These are phyloP conservation scores for Fusarium decemcellulare DNA, from an alignment of 2,329 filamentous ascomycete species.

Conservation along the genomic window DNA sequence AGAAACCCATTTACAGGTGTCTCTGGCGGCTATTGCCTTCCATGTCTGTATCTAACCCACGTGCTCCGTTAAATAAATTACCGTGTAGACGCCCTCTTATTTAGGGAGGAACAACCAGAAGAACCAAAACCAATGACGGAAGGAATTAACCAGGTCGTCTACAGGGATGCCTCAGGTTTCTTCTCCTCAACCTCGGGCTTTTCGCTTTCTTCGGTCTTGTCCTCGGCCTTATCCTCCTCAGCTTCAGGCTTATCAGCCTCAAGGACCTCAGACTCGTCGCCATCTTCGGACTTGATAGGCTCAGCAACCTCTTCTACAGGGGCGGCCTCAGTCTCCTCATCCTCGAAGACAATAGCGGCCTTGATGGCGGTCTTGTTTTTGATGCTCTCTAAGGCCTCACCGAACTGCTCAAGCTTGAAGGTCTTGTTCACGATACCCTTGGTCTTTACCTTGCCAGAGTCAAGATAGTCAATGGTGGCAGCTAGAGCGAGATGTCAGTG, in stretches of 20 bases:
- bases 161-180: slow-evolving; percentile 3
- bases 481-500: slow-evolving; percentile 44
- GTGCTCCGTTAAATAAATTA: slow-evolving; percentile 10
- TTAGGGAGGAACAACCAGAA: background rate
- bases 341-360: slow-evolving; percentile 80
- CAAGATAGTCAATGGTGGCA: slow-evolving; percentile 66
- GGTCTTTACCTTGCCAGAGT: slow-evolving; percentile 73
- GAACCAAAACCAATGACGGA: background rate
- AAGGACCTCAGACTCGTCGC: slow-evolving; percentile 5
- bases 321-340: slow-evolving; percentile 39
- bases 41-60: slow-evolving; percentile 6
- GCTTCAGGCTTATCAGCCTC: slow-evolving; percentile 5
- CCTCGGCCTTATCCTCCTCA: slow-evolving; percentile 1
- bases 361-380: slow-evolving; percentile 82
- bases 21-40: background rate
- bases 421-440: slow-evolving; percentile 80
- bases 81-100: slow-evolving; percentile 6
- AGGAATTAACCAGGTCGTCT: background rate
- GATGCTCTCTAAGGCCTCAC: slow-evolving; percentile 78
- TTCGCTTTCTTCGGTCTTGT: slow-evolving; percentile 6
- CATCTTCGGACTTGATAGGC: slow-evolving; percentile 6
- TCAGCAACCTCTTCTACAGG: slow-evolving; percentile 6
- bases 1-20: background rate
- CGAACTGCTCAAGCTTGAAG: slow-evolving; percentile 81
- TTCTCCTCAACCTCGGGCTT: slow-evolving; percentile 4